phyloP scores from a whole-genome alignment of 2,329 filamentous ascomycete species.

The Cladorrhinum sp. region DNA sequence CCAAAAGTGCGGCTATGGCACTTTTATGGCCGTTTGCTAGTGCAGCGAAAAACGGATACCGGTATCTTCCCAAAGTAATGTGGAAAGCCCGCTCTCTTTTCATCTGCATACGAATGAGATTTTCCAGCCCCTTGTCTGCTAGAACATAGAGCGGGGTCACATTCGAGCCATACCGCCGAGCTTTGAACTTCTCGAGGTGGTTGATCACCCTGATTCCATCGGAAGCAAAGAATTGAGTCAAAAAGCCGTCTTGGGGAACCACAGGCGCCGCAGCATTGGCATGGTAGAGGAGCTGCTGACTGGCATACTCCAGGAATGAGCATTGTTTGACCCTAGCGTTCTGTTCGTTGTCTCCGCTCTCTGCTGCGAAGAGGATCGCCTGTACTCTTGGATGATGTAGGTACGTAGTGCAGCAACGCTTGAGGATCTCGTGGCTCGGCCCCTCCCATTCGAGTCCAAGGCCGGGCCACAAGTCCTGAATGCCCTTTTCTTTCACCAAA shows the following conservation, averaged over 20 bases:
- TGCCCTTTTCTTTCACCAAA: slow-evolving; percentile 14
- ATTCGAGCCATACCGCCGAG: slow-evolving; percentile 6
- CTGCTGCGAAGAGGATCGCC: neutral
- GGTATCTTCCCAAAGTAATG: neutral
- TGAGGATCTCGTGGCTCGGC: slow-evolving; percentile 13
- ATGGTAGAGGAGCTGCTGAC: slow-evolving; percentile 8
- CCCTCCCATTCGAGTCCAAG: slow-evolving; percentile 14
- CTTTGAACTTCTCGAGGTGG: slow-evolving; percentile 11
- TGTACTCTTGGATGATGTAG: slow-evolving; percentile 12
- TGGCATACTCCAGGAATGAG: slow-evolving; percentile 13
- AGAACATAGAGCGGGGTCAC: slow-evolving; percentile 13
- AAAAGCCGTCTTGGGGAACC: slow-evolving; percentile 13
- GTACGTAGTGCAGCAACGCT: slow-evolving; percentile 13
- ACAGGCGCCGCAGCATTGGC: slow-evolving; percentile 12
- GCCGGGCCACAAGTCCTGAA: slow-evolving; percentile 14
- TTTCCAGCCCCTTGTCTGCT: slow-evolving; percentile 14
- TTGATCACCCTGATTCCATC: slow-evolving; percentile 10
- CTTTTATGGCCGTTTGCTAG: slow-evolving; percentile 9
- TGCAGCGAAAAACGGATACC: slow-evolving; percentile 9
- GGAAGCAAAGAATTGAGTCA: slow-evolving; percentile 14
- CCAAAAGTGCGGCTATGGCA: slow-evolving; percentile 12
- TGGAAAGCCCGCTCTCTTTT: slow-evolving; percentile 4
- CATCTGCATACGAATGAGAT: slow-evolving; percentile 15
- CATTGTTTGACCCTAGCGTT: slow-evolving; percentile 7
- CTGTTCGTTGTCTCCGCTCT: slow-evolving; percentile 1